Base-by-base conservation (phyloP, 2,329 filamentous ascomycete genomes). In the Uncinocarpus reesii region DNA sequence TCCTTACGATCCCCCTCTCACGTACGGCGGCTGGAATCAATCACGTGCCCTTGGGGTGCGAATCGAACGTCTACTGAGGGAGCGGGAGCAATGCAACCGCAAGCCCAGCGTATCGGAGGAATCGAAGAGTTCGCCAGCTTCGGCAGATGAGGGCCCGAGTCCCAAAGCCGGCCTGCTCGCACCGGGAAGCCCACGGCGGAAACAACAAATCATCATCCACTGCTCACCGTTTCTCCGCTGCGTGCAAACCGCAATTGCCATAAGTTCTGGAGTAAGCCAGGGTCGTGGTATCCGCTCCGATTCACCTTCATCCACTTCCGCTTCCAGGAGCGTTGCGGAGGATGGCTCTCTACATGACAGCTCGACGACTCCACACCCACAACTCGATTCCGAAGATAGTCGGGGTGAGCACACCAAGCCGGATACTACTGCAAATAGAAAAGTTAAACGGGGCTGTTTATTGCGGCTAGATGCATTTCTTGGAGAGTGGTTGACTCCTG, bases 171-270 rank as follows among this genome's bases (percentile, higher is more conserved):
- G 24, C 24, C 32, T 37, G 52, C 40, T 50, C 7, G 38, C 8
- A 61, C 76, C 73, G 56, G 76, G 20, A 55, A 76, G 23, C 4
- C 11, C 7, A 5, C 38, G 26, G 1, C 46, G 78, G 55, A 78
- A 74, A 56, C 86, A 85, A 68, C 85, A 83, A 61, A 75, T 96
- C 49, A 77, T 94, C 57, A 79, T 98, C 49, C 90, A 98, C 67
- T 85, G 80, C 54, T 96, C 90, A n/a, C 92, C 92, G 0, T 98
- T 90, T 61, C 71, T 95, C 46, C 80, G 92, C 66, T 98, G 92
- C 64, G 76, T 95, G 11, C 90, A 98, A 66, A 95, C 90, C 0
- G 86, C 88, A 10, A 79, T 95, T 43, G 89, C 83, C 24, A 86
- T 96, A 60, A 83, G 84, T 59, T 83, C 90, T 4, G 90, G 90